Evolutionary conservation across 768 basidiomycete species (phyloP), one percentile per base, ranked within the genome.

Genomic region (Pisolithus tinctorius): DNA sequence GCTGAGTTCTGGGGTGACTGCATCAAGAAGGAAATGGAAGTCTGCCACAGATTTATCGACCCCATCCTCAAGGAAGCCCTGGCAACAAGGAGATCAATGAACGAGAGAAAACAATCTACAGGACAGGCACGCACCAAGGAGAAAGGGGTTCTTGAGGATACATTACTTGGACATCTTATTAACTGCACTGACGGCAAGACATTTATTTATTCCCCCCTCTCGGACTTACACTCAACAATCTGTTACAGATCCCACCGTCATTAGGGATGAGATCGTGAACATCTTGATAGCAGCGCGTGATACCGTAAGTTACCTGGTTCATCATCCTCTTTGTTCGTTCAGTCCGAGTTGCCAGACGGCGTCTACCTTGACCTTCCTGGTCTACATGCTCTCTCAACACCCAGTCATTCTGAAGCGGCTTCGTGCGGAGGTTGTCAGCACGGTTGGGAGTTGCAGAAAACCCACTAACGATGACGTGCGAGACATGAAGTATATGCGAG

Each of bases 41-140:
- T 78, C 14, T 72, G 84, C 10, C 68, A 77, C 42, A 69, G 60
- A 14, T 81, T 80, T 59, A 68, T 83, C 38, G 72, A 80, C 39
- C 79, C 79, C 1, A 77, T 85, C 48, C 45, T 84, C 54, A 53
- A 63, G 41, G 71, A 76, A 39, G 80, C 79, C 4, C 52, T 82
- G 4, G 60, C 61, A 56, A 72, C 68, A 55, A 74, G 70, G 58
- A 62, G 59, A 45, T 60, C 55, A 23, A 45, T 39, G 47, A 53
- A 55, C 6, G 64, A 62, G 9, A 53, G 57, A 9, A 59, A 55
- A 17, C 62, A 67, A 26, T 61, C 52, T 20, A 16, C 48, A 31
- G 52, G 56, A 3, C 50, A 59, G 10, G n/a, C 6, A 36, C 26
- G 30, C 4, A 27, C 49, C 16, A 56, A 47, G 23, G 56, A 56